Evolutionary conservation across 805 yeast genomes (phyloP).

Genomic region (Wickerhamiella alocasiicola): DNA sequence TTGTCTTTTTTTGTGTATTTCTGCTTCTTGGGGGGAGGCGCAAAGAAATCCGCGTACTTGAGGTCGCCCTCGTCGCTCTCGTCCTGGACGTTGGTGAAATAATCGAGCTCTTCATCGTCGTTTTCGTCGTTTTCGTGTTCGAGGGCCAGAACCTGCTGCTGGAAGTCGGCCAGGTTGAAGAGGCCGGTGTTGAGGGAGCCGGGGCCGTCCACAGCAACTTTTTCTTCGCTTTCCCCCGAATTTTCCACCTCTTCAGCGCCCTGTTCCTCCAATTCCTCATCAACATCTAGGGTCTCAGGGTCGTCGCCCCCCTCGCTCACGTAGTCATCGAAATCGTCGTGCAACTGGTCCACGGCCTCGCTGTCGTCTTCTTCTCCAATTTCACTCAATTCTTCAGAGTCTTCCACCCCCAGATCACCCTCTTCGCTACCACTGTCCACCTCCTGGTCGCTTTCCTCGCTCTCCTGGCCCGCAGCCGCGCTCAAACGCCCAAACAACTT

Average conservation of each 20-base stretch:
- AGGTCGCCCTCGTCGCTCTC: slow-evolving; percentile 36
- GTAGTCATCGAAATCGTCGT: slow-evolving; percentile 24
- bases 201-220: slow-evolving; percentile 23
- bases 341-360: slow-evolving; percentile 18
- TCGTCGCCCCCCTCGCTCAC: slow-evolving; percentile 27
- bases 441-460: slow-evolving; percentile 16
- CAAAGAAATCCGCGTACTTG: slow-evolving; percentile 31
- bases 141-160: slow-evolving; percentile 54
- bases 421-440: slow-evolving; percentile 19
- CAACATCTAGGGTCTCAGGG: slow-evolving; percentile 13
- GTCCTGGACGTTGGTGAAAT: slow-evolving; percentile 27
- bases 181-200: slow-evolving; percentile 61
- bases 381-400: background rate
- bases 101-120: slow-evolving; percentile 37
- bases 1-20: slow-evolving; percentile 15
- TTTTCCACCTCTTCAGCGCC: slow-evolving; percentile 20
- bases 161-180: slow-evolving; percentile 75
- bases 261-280: slow-evolving; percentile 18
- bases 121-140: slow-evolving; percentile 38
- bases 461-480: slow-evolving; percentile 24
- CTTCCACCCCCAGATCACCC: slow-evolving; percentile 15
- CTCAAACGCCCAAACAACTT: slow-evolving; percentile 37
- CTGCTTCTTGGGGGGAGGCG: slow-evolving; percentile 22
- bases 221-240: slow-evolving; percentile 10
- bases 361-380: slow-evolving; percentile 22